A percentile compares a stretch with the other conserved stretches of the same genome.
phyloP scores from a whole-genome alignment of 2,329 filamentous ascomycete species.

The Calonectria hawksworthii region DNA sequence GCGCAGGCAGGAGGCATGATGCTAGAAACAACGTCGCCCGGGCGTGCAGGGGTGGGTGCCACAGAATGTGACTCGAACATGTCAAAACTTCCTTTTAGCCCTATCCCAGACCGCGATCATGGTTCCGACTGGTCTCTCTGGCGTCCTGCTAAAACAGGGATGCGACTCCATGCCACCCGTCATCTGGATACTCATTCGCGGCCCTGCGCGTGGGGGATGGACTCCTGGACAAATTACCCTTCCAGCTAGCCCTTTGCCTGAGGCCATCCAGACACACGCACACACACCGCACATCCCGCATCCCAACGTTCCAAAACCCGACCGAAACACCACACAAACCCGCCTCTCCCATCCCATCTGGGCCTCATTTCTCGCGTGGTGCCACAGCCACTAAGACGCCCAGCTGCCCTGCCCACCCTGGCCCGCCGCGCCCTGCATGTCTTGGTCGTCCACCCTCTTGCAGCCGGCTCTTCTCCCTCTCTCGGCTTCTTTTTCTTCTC shows the following conservation, averaged over 20 bases:
- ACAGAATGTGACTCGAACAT: background rate
- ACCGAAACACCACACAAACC: slow-evolving; percentile 11
- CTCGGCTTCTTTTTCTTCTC: background rate
- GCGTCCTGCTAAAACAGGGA: slow-evolving; percentile 1
- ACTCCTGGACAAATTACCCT: slow-evolving; percentile 13
- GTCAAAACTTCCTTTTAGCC: background rate
- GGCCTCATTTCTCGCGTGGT: slow-evolving; percentile 24
- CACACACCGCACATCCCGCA: background rate
- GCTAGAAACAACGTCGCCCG: slow-evolving; percentile 15
- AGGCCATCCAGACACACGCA: background rate
- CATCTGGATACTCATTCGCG: slow-evolving; percentile 15
- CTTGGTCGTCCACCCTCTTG: slow-evolving; percentile 5
- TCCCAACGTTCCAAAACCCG: slow-evolving; percentile 11
- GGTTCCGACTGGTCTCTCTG: slow-evolving; percentile 22
- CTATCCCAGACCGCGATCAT: background rate
- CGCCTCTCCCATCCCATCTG: background rate
- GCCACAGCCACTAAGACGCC: background rate
- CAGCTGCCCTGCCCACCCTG: background rate
- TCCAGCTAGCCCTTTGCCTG: too few relatives aligned
- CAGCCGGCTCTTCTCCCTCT: background rate
- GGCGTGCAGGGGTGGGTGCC: background rate
- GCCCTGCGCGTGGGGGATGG: slow-evolving; percentile 10
- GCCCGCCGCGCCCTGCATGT: slow-evolving; percentile 25
- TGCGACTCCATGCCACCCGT: background rate
- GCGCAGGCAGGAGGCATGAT: background rate